These are phyloP conservation scores for Cynara cardunculus DNA, from an alignment of 129 eudicot species.

Conservation along the genomic window DNA sequence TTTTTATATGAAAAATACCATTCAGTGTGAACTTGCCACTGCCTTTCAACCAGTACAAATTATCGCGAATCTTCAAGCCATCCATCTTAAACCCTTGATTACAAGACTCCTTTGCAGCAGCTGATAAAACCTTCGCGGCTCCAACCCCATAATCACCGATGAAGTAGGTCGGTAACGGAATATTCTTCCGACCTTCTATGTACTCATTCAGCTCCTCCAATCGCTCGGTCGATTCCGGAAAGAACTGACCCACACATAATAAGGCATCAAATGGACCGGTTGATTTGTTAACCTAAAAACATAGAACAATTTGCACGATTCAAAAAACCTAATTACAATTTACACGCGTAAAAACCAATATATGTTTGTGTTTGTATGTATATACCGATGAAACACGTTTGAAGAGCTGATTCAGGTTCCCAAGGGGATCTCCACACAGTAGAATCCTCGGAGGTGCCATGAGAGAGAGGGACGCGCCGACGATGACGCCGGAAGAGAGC, in stretches of 20 bases:
- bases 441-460: constrained; percentile 43
- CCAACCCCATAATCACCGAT: constrained; percentile 85
- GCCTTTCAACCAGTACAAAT: constrained; percentile 93
- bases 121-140: constrained; percentile 59
- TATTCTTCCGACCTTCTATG: constrained; percentile 52
- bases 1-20: constrained; percentile 36
- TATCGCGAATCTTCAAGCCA: constrained; percentile 64
- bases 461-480: constrained; percentile 30
- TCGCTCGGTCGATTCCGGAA: constrained; percentile 66
- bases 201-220: constrained; percentile 70
- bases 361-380: neutral
- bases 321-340: neutral
- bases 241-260: constrained; percentile 91
- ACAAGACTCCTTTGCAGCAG: constrained; percentile 48
- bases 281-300: constrained; percentile 79
- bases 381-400: constrained; percentile 79
- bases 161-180: constrained; percentile 57
- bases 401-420: constrained; percentile 81
- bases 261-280: constrained; percentile 93
- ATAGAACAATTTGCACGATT: neutral
- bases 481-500: constrained; percentile 29
- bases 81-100: constrained; percentile 97
- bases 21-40: constrained; percentile 75
- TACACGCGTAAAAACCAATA: neutral
- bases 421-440: constrained; percentile 71